Percentiles rank a stretch among this genome's conserved stretches.
Conservation (phyloP, 148 eudicot species). For the Cornus kousa region DNA sequence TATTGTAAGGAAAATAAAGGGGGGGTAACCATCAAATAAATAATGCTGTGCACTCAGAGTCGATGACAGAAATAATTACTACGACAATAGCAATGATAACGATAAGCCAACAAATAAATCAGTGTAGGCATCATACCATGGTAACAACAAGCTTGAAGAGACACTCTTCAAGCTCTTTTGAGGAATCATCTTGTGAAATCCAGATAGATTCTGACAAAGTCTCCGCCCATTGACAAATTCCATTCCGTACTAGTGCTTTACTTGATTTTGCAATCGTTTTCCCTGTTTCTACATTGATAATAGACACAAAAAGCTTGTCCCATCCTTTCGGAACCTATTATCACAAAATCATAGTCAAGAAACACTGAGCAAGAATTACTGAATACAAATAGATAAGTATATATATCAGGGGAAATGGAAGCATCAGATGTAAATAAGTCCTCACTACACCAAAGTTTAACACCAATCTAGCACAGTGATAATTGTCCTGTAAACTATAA, state of each 20-base stretch:
- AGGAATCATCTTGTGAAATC: conserved; percentile 39
- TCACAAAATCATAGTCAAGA: conserved; percentile 1
- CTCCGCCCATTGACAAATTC: conserved; percentile 72
- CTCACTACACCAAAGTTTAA: not conserved
- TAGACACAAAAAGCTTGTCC: conserved; percentile 65
- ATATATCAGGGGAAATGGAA: not conserved
- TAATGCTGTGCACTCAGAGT: not conserved
- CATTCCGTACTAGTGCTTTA: conserved; percentile 54
- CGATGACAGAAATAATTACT: not conserved
- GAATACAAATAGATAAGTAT: not conserved
- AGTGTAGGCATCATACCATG: conserved; percentile 35
- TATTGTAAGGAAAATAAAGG: not conserved
- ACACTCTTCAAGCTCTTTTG: conserved; percentile 39
- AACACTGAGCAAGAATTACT: not conserved
- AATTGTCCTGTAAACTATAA: not conserved
- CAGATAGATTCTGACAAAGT: conserved; percentile 46
- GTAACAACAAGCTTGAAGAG: conserved; percentile 57
- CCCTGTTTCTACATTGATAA: conserved; percentile 59
- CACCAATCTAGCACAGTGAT: not conserved
- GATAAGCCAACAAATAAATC: not conserved
- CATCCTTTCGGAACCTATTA: conserved; percentile 83
- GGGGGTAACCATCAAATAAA: not conserved
- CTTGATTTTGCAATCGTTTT: conserved; percentile 53
- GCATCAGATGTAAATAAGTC: not conserved
- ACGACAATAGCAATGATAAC: not conserved